phyloP scores from a whole-genome alignment of 441 rosid genomes.

The Dalechampia spathulata region DNA sequence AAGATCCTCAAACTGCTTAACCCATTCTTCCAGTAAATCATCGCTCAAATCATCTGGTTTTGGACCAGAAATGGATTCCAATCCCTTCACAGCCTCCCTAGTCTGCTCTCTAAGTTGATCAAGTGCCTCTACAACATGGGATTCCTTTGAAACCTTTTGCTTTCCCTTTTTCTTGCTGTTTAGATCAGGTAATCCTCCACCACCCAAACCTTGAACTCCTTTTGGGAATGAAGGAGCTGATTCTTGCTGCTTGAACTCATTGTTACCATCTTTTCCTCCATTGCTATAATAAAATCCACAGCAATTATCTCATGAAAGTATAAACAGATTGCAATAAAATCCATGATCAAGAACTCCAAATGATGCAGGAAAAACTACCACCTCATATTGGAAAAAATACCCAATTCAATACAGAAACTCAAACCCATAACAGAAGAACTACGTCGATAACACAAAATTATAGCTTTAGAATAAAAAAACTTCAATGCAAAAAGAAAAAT shows the following conservation, averaged over 20 bases:
- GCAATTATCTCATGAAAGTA: background rate
- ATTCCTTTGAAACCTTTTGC: conserved; percentile 47
- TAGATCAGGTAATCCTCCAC: conserved; percentile 90
- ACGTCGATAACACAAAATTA: too few relatives aligned
- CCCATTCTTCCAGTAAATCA: conserved; percentile 91
- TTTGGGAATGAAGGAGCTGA: conserved; percentile 32
- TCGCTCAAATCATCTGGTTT: conserved; percentile 39
- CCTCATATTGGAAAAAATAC: too few relatives aligned
- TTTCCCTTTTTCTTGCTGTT: conserved; percentile 73
- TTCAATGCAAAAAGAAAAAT: background rate
- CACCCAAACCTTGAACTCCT: conserved; percentile 76
- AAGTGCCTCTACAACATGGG: conserved; percentile 81
- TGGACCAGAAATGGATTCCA: conserved; percentile 51
- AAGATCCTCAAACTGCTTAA: conserved; percentile 90
- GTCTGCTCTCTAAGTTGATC: conserved; percentile 82
- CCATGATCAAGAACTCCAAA: too few relatives aligned
- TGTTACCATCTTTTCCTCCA: conserved; percentile 28
- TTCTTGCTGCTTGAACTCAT: conserved; percentile 36
- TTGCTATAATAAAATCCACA: conserved; percentile 21
- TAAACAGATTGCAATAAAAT: too few relatives aligned
- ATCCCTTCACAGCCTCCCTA: conserved; percentile 73
- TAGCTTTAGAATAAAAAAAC: too few relatives aligned
- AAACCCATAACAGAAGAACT: too few relatives aligned
- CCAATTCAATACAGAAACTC: too few relatives aligned
- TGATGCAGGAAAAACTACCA: too few relatives aligned